phyloP scores from a whole-genome alignment of 1,284 basidiomycete genomes.

The Leccinum pallidistipes region DNA sequence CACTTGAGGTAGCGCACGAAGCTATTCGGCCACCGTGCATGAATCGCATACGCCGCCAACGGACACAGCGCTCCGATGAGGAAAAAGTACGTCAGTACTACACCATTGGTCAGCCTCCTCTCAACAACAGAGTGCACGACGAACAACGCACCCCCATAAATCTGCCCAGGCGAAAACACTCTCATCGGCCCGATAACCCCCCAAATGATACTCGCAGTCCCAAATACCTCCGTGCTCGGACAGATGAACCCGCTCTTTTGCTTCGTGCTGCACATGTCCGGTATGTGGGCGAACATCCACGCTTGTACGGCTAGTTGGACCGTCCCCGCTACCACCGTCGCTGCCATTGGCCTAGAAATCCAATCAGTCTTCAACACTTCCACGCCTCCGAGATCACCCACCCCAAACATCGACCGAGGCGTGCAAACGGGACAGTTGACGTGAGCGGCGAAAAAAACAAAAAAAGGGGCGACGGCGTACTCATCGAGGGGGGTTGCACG shows the following conservation, averaged over 20 bases:
- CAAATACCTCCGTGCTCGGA: conserved; percentile 39
- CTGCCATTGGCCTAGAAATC: conserved; percentile 39
- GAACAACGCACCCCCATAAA: conserved; percentile 25
- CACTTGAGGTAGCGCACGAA: conserved; percentile 48
- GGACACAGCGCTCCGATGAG: conserved; percentile 54
- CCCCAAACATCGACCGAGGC: conserved; percentile 48
- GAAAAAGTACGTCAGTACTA: conserved; percentile 52
- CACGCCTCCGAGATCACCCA: conserved; percentile 1
- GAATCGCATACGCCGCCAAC: conserved; percentile 39
- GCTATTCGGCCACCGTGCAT: conserved; percentile 43
- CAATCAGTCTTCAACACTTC: neutral
- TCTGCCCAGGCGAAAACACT: conserved; percentile 29
- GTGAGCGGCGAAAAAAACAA: neutral
- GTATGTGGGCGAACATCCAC: conserved; percentile 40
- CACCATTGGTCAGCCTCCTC: neutral
- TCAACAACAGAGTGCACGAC: neutral
- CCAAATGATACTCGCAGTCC: conserved; percentile 44
- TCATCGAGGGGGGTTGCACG: conserved; percentile 88
- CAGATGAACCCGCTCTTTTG: conserved; percentile 41
- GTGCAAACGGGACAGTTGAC: conserved; percentile 27
- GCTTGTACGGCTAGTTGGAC: conserved; percentile 44
- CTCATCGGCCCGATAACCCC: conserved; percentile 42
- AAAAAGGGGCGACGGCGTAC: conserved; percentile 22
- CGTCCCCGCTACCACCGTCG: conserved; percentile 43
- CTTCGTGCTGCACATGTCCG: conserved; percentile 25